Evolutionary conservation across 345 rosid genomes (phyloP).

Genomic region (Acer saccharum): DNA sequence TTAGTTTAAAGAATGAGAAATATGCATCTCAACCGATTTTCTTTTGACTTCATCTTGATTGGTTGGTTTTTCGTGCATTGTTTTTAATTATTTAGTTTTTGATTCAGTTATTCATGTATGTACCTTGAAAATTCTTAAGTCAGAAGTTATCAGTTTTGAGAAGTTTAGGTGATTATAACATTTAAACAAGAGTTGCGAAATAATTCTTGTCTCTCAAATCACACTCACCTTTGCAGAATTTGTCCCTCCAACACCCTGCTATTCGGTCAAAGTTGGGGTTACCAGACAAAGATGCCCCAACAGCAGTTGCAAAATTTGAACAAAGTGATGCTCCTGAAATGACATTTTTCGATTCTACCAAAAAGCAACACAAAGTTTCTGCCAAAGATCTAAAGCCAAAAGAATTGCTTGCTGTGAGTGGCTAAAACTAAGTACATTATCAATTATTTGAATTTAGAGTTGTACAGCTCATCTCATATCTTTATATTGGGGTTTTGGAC

Average conservation of each 20-base stretch:
- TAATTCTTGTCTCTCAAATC: neutral
- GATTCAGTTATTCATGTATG: neutral
- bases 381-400: slow-evolving; percentile 51
- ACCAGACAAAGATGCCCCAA: slow-evolving; percentile 36
- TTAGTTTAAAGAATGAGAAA: neutral
- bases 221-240: slow-evolving; percentile 58
- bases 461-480: slow-evolving; percentile 22
- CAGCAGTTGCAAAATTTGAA: slow-evolving; percentile 29
- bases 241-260: slow-evolving; percentile 59
- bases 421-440: slow-evolving; percentile 8
- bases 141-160: slow-evolving; percentile 1
- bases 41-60: neutral
- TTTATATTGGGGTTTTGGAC: slow-evolving; percentile 33
- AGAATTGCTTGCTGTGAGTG: slow-evolving; percentile 67
- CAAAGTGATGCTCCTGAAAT: slow-evolving; percentile 26
- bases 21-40: neutral
- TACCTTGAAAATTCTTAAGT: neutral
- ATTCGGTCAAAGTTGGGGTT: slow-evolving; percentile 68
- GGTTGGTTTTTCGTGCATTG: neutral
- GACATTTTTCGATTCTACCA: slow-evolving; percentile 30
- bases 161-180: neutral
- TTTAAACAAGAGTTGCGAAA: neutral
- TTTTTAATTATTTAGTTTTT: neutral
- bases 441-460: slow-evolving; percentile 12
- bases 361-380: slow-evolving; percentile 33